Evolutionary conservation across 306 rosid species (phyloP), one percentile per base, ranked within the genome.

Genomic region (Quercus mongolica): DNA sequence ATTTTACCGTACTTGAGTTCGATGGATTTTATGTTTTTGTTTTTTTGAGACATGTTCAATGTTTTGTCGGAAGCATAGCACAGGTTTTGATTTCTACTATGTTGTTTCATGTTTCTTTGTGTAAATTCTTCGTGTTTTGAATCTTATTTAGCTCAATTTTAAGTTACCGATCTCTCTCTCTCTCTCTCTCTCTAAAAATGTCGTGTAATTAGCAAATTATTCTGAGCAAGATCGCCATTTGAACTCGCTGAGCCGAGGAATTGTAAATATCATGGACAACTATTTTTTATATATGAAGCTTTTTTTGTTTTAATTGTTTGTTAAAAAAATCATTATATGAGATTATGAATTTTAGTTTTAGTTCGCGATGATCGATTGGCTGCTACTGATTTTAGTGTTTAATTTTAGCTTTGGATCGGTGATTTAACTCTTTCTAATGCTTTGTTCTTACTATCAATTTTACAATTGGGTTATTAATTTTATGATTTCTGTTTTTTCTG

Each of bases 401-500:
- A 20, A 28, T n/a, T 54, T 14, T 35, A 49, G 31, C 28, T 33
- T 52, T 69, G 30, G 46, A 63, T 35, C 44, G 4, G 1, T 14
- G 0, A 35, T 19, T 2, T 33, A 18, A 49, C 15, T 5, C 25
- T 18, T 20, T 56, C 17, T 65, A 25, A 49, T 78, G 51, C n/a
- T 23, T 46, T 30, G 3, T 38, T 15, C 28, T 31, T 58, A 17
- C 56, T 23, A 13, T 51, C 25, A 68, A 23, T 67, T 30, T 26
- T 41, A 12, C 41, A 20, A 11, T 9, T 67, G 18, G 9, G 63
- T 20, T n/a, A 58, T 28, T 55, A 54, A 58, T 59, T 10, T 30
- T 67, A 61, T 63, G 51, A 74, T 65, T 82, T 75, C 21, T 76
- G 38, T 71, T 13, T 69, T 57, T 77, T 61, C 80, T 63, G 82